phyloP scores from a whole-genome alignment of 1,284 basidiomycete genomes.

The Xerocomus minutiporus region DNA sequence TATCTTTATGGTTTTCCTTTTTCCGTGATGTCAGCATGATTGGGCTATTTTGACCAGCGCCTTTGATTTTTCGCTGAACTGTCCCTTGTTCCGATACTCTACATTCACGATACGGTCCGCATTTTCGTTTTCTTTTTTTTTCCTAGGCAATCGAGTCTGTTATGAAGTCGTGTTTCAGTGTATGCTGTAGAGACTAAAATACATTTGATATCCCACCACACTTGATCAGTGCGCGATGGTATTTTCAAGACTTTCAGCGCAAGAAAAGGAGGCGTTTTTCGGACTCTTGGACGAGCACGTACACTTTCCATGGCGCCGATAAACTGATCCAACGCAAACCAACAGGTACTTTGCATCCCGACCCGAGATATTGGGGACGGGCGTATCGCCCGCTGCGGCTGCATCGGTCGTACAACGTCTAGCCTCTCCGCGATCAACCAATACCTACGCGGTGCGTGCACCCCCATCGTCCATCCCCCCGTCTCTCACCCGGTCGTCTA shows the following conservation, averaged over 20 bases:
- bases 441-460: slow-evolving; percentile 22
- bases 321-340: slow-evolving; percentile 2
- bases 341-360: slow-evolving; percentile 75
- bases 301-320: neutral
- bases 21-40: slow-evolving; percentile 5
- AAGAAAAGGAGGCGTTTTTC: slow-evolving; percentile 78
- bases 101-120: slow-evolving; percentile 13
- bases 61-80: neutral
- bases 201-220: slow-evolving; percentile 1
- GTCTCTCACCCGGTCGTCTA: too few relatives aligned
- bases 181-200: slow-evolving; percentile 23
- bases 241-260: slow-evolving; percentile 56
- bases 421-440: slow-evolving; percentile 27
- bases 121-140: slow-evolving; percentile 11
- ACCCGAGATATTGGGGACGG: slow-evolving; percentile 51
- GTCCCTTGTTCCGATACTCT: slow-evolving; percentile 16
- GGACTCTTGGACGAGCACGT: slow-evolving; percentile 70
- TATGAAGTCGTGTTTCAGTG: slow-evolving; percentile 23
- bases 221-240: slow-evolving; percentile 46
- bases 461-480: neutral
- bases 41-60: slow-evolving; percentile 5
- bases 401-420: slow-evolving; percentile 48
- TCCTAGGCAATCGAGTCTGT: slow-evolving; percentile 23
- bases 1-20: slow-evolving; percentile 15
- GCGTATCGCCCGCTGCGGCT: slow-evolving; percentile 30